Conservation (phyloP, 2,329 filamentous ascomycete species). For the Trichocomaceae sp. region DNA sequence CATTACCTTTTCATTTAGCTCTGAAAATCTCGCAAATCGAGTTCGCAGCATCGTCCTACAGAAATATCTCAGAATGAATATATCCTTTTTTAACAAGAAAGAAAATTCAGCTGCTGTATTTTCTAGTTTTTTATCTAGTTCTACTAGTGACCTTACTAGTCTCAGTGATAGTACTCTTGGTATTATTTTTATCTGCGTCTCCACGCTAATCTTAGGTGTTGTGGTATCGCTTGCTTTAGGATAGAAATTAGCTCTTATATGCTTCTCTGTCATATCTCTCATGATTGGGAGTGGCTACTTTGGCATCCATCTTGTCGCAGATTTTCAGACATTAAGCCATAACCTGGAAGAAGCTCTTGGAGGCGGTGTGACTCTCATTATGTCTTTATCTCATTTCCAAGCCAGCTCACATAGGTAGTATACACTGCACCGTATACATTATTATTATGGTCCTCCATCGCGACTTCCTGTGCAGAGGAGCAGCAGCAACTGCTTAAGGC, state of each 20-base stretch:
- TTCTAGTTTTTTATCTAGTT: slow-evolving; percentile 79
- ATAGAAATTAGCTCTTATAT: slow-evolving; percentile 87
- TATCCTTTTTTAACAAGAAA: slow-evolving; percentile 82
- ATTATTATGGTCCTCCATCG: too few relatives aligned
- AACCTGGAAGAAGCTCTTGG: too few relatives aligned
- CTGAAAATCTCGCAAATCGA: slow-evolving; percentile 73
- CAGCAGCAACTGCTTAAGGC: too few relatives aligned
- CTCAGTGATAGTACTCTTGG: slow-evolving; percentile 82
- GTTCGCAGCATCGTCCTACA: slow-evolving; percentile 78
- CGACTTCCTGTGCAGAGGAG: too few relatives aligned
- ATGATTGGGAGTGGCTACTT: slow-evolving; percentile 77
- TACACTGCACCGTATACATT: too few relatives aligned
- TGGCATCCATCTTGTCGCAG: slow-evolving; percentile 74
- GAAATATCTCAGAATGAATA: slow-evolving; percentile 83
- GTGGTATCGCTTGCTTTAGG: slow-evolving; percentile 64
- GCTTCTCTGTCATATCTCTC: slow-evolving; percentile 68
- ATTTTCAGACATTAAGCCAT: too few relatives aligned
- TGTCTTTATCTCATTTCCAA: too few relatives aligned
- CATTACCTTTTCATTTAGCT: slow-evolving; percentile 71
- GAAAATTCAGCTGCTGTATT: slow-evolving; percentile 84
- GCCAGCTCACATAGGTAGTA: too few relatives aligned
- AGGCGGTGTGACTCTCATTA: too few relatives aligned
- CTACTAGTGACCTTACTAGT: slow-evolving; percentile 84
- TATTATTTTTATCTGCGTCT: slow-evolving; percentile 71
- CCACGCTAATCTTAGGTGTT: slow-evolving; percentile 71